Evolutionary conservation across 2,329 filamentous ascomycete species (phyloP), one percentile per base, ranked within the genome.

Genomic region (Aspergillus tanneri): DNA sequence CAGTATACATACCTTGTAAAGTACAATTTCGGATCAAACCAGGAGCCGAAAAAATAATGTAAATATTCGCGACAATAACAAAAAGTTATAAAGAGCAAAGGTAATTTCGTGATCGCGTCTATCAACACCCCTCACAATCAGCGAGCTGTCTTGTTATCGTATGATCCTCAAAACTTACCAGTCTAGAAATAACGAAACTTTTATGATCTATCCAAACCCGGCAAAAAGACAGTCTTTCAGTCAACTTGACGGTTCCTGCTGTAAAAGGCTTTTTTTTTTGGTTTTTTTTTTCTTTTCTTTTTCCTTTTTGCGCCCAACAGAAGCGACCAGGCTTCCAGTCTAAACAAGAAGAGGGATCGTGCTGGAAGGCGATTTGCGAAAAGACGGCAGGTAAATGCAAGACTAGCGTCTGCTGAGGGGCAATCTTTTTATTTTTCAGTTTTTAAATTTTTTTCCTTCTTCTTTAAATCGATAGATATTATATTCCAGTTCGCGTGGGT

Each of bases 81-180:
- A 35, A 40, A 49, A 44, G 46, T 42, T 46, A 52, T 45, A 52
- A 54, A 54, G 46, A 36, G 49, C 45, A 57, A 47, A 39, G 34
- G 46, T n/a, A 46, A 52, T 47, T 48, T 63, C 61, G 63, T 65
- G 59, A 61, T 61, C 57, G 60, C 60, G 50, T 61, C 63, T 66
- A 51, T 49, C 14, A 28, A 47, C 22, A 41, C 35, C 43, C 37
- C 22, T 34, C 11, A 32, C 57, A 28, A 61, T 54, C 35, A 37
- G 50, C 22, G 23, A 39, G 35, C 30, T 43, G 35, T 18, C 27
- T 30, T 19, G 25, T 25, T 19, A 49, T 38, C 30, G 43, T 22
- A 50, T 37, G 30, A 25, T 50, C 16, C 32, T 11, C 27, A 23
- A 45, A 16, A 66, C 66, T 66, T 54, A 69, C 66, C 62, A 64